These are phyloP conservation scores for Fusarium zealandicum DNA, from an alignment of 2,329 filamentous ascomycete species.

Conservation along the genomic window DNA sequence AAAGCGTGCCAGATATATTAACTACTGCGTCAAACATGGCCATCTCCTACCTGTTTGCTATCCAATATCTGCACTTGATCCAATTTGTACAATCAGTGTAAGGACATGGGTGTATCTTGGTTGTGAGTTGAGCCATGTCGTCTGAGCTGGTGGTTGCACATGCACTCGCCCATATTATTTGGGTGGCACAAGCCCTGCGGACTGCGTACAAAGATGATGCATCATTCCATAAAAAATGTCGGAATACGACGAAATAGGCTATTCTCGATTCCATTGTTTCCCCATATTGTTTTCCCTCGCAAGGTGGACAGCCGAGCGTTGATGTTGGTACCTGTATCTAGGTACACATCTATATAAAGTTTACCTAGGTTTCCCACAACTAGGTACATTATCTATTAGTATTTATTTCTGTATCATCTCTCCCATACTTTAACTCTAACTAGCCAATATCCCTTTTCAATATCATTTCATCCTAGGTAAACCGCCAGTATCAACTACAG, in stretches of 20 bases:
- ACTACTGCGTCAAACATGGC: neutral
- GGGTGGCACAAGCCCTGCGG: slow-evolving; percentile 23
- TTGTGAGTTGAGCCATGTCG: slow-evolving; percentile 6
- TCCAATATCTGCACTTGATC: neutral
- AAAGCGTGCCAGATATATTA: slow-evolving; percentile 17
- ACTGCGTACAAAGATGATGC: slow-evolving; percentile 30
- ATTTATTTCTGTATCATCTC: too few relatives aligned
- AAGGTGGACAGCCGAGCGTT: too few relatives aligned
- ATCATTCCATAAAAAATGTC: slow-evolving; percentile 11
- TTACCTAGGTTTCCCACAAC: too few relatives aligned
- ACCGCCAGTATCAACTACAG: too few relatives aligned
- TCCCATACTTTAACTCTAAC: too few relatives aligned
- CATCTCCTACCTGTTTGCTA: slow-evolving; percentile 4
- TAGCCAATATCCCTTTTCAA: too few relatives aligned
- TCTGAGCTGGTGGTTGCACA: slow-evolving; percentile 30
- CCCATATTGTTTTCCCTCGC: neutral
- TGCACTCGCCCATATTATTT: neutral
- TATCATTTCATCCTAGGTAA: too few relatives aligned
- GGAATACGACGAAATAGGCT: slow-evolving; percentile 21
- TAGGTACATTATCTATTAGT: too few relatives aligned
- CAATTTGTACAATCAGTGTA: slow-evolving; percentile 3
- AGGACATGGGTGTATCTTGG: slow-evolving; percentile 18
- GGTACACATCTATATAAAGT: too few relatives aligned
- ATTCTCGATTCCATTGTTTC: slow-evolving; percentile 4
- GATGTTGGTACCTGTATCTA: too few relatives aligned